A percentile compares a stretch with the other conserved stretches of the same genome.
phyloP scores from a whole-genome alignment of 31 red algal genomes.

The Asparagopsis taxiformis region DNA sequence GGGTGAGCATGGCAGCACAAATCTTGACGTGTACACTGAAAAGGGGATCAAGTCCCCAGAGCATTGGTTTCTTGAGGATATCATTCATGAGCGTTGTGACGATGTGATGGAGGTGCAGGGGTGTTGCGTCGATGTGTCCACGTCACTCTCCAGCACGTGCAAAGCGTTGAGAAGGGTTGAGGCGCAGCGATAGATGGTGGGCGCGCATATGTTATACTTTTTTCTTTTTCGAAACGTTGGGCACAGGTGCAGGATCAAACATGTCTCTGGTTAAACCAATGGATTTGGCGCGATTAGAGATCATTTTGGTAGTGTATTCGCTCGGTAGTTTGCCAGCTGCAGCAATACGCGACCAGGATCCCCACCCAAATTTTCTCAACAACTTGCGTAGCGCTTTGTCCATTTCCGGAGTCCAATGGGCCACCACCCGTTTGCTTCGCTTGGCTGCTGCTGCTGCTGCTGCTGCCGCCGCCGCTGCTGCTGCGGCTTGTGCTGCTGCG shows the following conservation, averaged over 20 bases:
- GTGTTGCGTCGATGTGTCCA: too few relatives aligned
- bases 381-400: conserved; percentile 53
- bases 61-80: conserved; percentile 32
- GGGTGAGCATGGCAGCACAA: conserved; percentile 10
- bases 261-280: conserved; percentile 60
- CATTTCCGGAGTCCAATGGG: conserved; percentile 66
- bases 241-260: conserved; percentile 35
- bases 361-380: conserved; percentile 52
- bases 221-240: conserved; percentile 12
- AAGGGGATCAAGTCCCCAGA: conserved; percentile 62
- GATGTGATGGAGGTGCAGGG: neutral
- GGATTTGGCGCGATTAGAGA: conserved; percentile 48
- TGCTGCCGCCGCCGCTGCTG: conserved; percentile 7
- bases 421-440: conserved; percentile 34
- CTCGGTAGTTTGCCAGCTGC: conserved; percentile 54
- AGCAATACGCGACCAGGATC: conserved; percentile 51
- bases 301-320: conserved; percentile 62
- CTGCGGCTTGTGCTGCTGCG: neutral
- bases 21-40: conserved; percentile 56
- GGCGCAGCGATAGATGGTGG: too few relatives aligned
- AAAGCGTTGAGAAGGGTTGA: too few relatives aligned
- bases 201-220: too few relatives aligned
- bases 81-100: conserved; percentile 1
- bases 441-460: conserved; percentile 13
- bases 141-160: too few relatives aligned